phyloP scores from a whole-genome alignment of 495 filamentous ascomycete genomes.

The Xylaria castorea region DNA sequence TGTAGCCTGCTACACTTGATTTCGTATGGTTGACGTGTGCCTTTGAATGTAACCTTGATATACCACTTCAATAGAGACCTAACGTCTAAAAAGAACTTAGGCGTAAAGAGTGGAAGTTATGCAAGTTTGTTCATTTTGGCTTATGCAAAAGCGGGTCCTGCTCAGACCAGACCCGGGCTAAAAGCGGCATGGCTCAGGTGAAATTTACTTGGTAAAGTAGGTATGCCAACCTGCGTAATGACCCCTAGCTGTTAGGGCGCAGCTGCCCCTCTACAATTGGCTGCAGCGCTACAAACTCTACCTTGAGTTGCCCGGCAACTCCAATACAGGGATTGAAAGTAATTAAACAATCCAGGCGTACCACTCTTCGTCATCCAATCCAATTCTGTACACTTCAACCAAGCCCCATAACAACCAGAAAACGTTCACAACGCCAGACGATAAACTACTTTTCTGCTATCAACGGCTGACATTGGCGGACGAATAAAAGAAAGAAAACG shows the following conservation, averaged over 20 bases:
- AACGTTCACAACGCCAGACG: conserved; percentile 23
- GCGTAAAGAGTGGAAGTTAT: no score
- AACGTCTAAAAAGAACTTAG: not conserved
- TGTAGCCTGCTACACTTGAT: no score
- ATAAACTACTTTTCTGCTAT: not conserved
- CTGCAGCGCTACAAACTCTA: not conserved
- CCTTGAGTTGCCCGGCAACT: conserved; percentile 26
- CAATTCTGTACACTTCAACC: conserved; percentile 6
- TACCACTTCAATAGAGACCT: no score
- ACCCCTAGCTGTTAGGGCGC: not conserved
- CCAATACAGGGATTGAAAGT: not conserved
- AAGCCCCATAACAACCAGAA: conserved; percentile 25
- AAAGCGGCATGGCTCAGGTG: no score
- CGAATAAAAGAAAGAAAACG: not conserved
- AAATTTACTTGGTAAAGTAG: no score
- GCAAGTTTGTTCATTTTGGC: no score
- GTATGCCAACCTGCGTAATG: not conserved
- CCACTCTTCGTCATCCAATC: not conserved
- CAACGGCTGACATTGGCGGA: conserved; percentile 20
- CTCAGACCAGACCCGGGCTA: no score
- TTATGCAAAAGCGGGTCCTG: no score
- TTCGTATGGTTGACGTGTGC: no score
- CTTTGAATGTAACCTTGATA: no score
- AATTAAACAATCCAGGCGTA: conserved; percentile 24
- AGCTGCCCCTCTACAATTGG: conserved; percentile 10